Evolutionary conservation across 352 stramenopile species (phyloP), one percentile per base, ranked within the genome.

Genomic region (Globisporangium carolinianum): DNA sequence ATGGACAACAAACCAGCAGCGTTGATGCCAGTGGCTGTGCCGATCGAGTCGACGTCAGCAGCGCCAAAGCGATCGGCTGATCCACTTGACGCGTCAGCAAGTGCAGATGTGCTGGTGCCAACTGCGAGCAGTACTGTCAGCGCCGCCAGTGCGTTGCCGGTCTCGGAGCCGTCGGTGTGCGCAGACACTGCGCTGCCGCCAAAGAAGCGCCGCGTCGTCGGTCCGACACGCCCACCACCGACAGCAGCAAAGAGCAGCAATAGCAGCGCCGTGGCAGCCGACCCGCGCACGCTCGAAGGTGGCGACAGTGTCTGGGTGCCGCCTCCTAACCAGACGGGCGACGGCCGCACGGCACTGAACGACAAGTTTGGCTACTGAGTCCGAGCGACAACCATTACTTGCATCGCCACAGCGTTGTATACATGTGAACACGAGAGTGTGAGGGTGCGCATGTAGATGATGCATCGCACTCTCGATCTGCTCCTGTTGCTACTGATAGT

Each of bases 351-450:
- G 17, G 68, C 67, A 47, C 68, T 96, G 6, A 96, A 96, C 53
- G 78, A 90, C 58, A 94, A 94, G 62, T 91, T 81, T 47, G 87
- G 87, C 18, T 96, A 96, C 67, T 94, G 70, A 79, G 17, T 24
- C 24, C 24, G 24, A 24, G 24, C 24, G 24, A 24, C 24, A 24
- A 24, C 24, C 1, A 24, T 24, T 24, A 24, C 24, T 1, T 24
- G 24, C 24, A 24, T 15, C 41, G 3, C 17, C 5, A 51, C 32
- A 17, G 43, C 18, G 11, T 50, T 15, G 18, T 50, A 18, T 50
- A 50, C 46, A 9, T 6, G 43, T 8, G 15, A n/a, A 48, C 18
- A 51, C 47, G 24, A 51, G 32, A 32, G 7, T 43, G 39, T 43
- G 39, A 43, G 39, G 39, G 39, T 43, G 7, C 24, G 24, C 24